Evolutionary conservation across 495 filamentous ascomycete genomes (phyloP).

Genomic region (Neurospora sp.): DNA sequence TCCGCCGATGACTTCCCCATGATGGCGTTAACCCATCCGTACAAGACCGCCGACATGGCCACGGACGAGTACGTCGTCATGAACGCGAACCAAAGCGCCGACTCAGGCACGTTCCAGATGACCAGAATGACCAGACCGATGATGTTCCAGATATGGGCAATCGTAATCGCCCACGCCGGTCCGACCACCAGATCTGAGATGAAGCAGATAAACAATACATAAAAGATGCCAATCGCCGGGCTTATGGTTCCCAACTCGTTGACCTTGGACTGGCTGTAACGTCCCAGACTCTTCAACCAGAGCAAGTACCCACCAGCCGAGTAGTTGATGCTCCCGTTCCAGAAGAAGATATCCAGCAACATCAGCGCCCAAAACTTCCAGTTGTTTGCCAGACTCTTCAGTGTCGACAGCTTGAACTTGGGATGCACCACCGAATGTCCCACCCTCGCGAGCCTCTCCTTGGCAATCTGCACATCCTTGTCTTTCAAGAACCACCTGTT

Average conservation of each 20-base stretch:
- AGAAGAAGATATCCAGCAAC: constrained; percentile 39
- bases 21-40: constrained; percentile 25
- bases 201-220: constrained; percentile 35
- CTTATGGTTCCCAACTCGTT: constrained; percentile 24
- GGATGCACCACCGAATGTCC: constrained; percentile 19
- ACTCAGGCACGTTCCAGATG: constrained; percentile 37
- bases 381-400: constrained; percentile 22
- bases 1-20: constrained; percentile 19
- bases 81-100: constrained; percentile 39
- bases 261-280: constrained; percentile 16
- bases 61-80: constrained; percentile 19
- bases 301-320: constrained; percentile 30
- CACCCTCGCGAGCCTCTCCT: constrained; percentile 23
- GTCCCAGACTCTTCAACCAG: constrained; percentile 25
- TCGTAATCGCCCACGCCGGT: constrained; percentile 28
- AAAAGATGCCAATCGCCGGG: constrained; percentile 35
- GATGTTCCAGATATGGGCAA: constrained; percentile 18
- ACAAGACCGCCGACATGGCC: constrained; percentile 24
- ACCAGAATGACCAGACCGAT: constrained; percentile 22
- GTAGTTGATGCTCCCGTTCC: constrained; percentile 31
- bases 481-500: constrained; percentile 24
- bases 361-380: constrained; percentile 30
- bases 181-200: constrained; percentile 31
- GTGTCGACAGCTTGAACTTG: constrained; percentile 17
- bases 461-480: constrained; percentile 27